Evolutionary conservation across 192 early-diverging fungal species (phyloP).

Genomic region (Glomus cerebriforme): DNA sequence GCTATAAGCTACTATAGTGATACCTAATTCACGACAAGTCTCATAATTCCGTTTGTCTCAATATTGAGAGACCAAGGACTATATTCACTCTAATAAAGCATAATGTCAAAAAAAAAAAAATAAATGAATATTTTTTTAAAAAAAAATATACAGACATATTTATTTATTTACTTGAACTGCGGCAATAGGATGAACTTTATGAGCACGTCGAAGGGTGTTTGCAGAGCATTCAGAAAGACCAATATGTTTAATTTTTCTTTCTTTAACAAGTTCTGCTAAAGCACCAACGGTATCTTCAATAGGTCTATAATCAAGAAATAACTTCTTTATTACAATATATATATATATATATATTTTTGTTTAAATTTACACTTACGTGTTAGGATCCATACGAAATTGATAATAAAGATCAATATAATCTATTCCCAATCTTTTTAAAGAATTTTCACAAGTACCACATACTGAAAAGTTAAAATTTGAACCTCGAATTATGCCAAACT

Average conservation of each 20-base stretch:
- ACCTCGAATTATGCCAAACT: constrained; percentile 52
- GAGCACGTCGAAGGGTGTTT: constrained; percentile 60
- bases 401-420: too few relatives aligned
- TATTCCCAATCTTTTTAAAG: too few relatives aligned
- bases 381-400: constrained; percentile 38
- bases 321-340: background rate
- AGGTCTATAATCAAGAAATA: constrained; percentile 1
- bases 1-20: constrained; percentile 73
- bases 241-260: too few relatives aligned
- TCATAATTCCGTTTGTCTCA: constrained; percentile 67
- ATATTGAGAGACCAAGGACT: constrained; percentile 16
- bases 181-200: constrained; percentile 70
- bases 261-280: too few relatives aligned
- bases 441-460: too few relatives aligned
- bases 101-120: background rate
- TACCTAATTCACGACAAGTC: constrained; percentile 72
- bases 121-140: background rate
- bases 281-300: too few relatives aligned
- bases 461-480: background rate
- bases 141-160: background rate
- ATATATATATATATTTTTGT: too few relatives aligned
- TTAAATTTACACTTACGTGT: constrained; percentile 33
- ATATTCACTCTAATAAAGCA: constrained; percentile 4
- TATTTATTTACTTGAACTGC: constrained; percentile 47
- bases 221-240: constrained; percentile 63